Conservation (phyloP, 768 basidiomycete genomes). For the Xanthoconium stramineum region DNA sequence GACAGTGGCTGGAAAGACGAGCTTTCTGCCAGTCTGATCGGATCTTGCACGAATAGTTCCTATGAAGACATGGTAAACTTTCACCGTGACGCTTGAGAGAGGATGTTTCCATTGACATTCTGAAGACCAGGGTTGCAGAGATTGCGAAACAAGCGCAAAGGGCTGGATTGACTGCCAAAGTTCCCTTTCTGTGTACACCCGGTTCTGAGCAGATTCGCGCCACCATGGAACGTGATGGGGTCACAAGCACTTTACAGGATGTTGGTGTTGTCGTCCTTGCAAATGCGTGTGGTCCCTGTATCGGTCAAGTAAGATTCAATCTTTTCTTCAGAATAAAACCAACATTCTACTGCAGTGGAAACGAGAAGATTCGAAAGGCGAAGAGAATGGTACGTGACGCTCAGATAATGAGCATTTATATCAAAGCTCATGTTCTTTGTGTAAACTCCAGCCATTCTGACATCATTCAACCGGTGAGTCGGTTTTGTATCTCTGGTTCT, state of each 20-base stretch:
- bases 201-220: constrained; percentile 96
- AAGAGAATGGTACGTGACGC: constrained; percentile 75
- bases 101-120: constrained; percentile 2
- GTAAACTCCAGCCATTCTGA: constrained; percentile 71
- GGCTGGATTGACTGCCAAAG: constrained; percentile 77
- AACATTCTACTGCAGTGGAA: constrained; percentile 66
- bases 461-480: constrained; percentile 89
- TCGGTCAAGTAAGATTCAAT: constrained; percentile 69
- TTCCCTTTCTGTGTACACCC: constrained; percentile 85
- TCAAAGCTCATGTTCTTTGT: constrained; percentile 2
- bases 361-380: constrained; percentile 78
- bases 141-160: constrained; percentile 85
- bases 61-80: constrained; percentile 86
- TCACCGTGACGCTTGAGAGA: neutral
- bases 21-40: constrained; percentile 87
- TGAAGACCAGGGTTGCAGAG: constrained; percentile 85
- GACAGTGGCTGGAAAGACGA: constrained; percentile 93
- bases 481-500: neutral
- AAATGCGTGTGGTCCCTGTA: constrained; percentile 98
- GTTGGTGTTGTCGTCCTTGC: constrained; percentile 95
- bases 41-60: constrained; percentile 99
- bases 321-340: neutral
- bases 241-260: constrained; percentile 76
- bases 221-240: constrained; percentile 91
- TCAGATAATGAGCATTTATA: neutral